These are phyloP conservation scores for Picocystis sp. DNA, from an alignment of 163 green algal genomes.

Conservation along the genomic window DNA sequence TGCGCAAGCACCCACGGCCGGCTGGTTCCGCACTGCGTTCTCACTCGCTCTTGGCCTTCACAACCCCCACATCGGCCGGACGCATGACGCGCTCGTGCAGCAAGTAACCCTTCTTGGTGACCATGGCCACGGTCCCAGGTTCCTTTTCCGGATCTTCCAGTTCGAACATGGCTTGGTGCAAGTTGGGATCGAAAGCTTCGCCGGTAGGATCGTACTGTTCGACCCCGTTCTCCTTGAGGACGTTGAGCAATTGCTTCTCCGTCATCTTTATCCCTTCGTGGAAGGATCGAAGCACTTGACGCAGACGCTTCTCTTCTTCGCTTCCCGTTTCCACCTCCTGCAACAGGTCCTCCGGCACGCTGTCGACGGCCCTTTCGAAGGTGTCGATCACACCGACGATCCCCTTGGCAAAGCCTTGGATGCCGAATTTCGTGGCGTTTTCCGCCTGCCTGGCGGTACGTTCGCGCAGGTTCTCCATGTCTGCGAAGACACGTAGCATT, in stretches of 20 bases:
- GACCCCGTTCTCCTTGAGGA: conserved; percentile 53
- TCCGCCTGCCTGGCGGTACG: conserved; percentile 57
- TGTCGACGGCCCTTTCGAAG: conserved; percentile 54
- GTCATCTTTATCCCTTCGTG: conserved; percentile 71
- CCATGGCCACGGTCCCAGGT: conserved; percentile 51
- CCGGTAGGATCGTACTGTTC: conserved; percentile 37
- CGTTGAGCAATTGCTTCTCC: conserved; percentile 55
- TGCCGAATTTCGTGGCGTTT: conserved; percentile 59
- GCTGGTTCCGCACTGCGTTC: too few species aligned
- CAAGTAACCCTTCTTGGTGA: conserved; percentile 81
- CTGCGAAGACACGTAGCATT: conserved; percentile 42
- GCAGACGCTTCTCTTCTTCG: not conserved
- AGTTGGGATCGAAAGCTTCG: conserved; percentile 84
- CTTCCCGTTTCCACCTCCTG: conserved; percentile 13
- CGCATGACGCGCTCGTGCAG: conserved; percentile 72
- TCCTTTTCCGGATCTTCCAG: conserved; percentile 52
- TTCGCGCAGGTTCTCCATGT: conserved; percentile 88
- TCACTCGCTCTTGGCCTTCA: conserved; percentile 9
- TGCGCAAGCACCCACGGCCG: too few species aligned
- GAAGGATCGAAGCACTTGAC: conserved; percentile 39
- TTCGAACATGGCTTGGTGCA: conserved; percentile 81
- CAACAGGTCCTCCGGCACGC: conserved; percentile 39
- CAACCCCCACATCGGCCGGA: conserved; percentile 78
- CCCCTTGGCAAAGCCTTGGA: conserved; percentile 79
- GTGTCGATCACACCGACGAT: conserved; percentile 91